Evolutionary conservation across 768 basidiomycete species (phyloP).

Genomic region (Psilocybe azurescens): DNA sequence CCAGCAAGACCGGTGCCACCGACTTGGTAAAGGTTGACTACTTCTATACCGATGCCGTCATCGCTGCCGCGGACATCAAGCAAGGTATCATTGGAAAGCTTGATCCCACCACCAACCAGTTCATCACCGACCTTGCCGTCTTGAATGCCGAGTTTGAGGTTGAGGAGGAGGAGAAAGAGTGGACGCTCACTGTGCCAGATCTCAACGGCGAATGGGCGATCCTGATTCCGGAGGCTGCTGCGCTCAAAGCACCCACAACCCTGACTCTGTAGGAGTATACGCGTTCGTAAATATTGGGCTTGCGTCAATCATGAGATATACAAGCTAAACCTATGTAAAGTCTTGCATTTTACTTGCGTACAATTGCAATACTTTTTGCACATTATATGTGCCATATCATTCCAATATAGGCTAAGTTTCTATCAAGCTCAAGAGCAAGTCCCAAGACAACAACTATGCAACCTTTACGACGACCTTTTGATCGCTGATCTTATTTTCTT

Average conservation of each 20-base stretch:
- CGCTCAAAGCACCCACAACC: background rate
- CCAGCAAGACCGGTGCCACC: slow-evolving; percentile 12
- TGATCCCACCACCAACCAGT: slow-evolving; percentile 14
- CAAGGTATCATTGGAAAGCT: slow-evolving; percentile 20
- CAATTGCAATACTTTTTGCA: too few species aligned
- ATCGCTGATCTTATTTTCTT: too few species aligned
- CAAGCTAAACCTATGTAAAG: too few species aligned
- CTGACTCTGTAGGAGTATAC: background rate
- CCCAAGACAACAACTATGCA: too few species aligned
- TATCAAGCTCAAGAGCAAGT: too few species aligned
- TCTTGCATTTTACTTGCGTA: too few species aligned
- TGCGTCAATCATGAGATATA: too few species aligned
- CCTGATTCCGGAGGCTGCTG: slow-evolving; percentile 15
- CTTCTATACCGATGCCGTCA: slow-evolving; percentile 14
- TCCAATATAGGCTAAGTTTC: too few species aligned
- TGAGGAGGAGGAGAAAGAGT: slow-evolving; percentile 20
- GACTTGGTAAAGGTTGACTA: slow-evolving; percentile 19
- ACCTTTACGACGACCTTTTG: too few species aligned
- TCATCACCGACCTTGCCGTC: slow-evolving; percentile 13
- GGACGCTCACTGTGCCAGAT: slow-evolving; percentile 18
- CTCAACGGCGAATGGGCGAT: slow-evolving; percentile 22
- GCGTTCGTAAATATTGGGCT: too few species aligned
- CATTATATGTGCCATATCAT: too few species aligned
- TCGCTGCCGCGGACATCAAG: slow-evolving; percentile 10
- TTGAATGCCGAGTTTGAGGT: slow-evolving; percentile 19